Evolutionary conservation across 352 stramenopile species (phyloP).

Genomic region (Pseudoperonospora humuli): DNA sequence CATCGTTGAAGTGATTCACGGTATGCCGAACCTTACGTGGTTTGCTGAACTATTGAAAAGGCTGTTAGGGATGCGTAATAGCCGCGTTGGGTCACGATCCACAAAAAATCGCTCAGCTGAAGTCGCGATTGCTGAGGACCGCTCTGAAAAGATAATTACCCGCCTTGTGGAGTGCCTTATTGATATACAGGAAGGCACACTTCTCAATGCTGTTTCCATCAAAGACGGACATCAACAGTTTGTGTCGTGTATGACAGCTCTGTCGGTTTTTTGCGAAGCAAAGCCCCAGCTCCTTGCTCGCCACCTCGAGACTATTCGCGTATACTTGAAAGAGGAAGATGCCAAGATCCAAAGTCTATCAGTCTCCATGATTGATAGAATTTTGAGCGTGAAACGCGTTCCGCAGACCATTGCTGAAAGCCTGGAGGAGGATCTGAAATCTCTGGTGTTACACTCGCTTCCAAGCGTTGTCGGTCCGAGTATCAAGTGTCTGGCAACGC

Average conservation of each 20-base stretch:
- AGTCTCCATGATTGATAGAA: constrained; percentile 52
- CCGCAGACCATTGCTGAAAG: constrained; percentile 30
- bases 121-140: constrained; percentile 36
- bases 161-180: constrained; percentile 58
- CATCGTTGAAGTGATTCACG: constrained; percentile 74
- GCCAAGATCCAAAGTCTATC: constrained; percentile 51
- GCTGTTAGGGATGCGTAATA: constrained; percentile 32
- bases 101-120: constrained; percentile 44
- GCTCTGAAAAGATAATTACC: constrained; percentile 57
- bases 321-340: constrained; percentile 64
- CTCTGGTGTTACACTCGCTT: constrained; percentile 49
- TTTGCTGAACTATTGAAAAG: constrained; percentile 62
- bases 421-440: constrained; percentile 59
- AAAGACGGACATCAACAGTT: constrained; percentile 52
- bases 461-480: constrained; percentile 79
- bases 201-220: constrained; percentile 48
- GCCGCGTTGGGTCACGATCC: constrained; percentile 7
- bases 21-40: constrained; percentile 63
- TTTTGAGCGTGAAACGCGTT: constrained; percentile 53
- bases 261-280: constrained; percentile 70
- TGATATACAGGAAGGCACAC: constrained; percentile 59
- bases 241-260: constrained; percentile 65
- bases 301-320: constrained; percentile 63
- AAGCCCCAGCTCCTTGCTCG: constrained; percentile 41
- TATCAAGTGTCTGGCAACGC: constrained; percentile 61